phyloP scores from a whole-genome alignment of 257 asterid genomes.

The Solanum pennellii region DNA sequence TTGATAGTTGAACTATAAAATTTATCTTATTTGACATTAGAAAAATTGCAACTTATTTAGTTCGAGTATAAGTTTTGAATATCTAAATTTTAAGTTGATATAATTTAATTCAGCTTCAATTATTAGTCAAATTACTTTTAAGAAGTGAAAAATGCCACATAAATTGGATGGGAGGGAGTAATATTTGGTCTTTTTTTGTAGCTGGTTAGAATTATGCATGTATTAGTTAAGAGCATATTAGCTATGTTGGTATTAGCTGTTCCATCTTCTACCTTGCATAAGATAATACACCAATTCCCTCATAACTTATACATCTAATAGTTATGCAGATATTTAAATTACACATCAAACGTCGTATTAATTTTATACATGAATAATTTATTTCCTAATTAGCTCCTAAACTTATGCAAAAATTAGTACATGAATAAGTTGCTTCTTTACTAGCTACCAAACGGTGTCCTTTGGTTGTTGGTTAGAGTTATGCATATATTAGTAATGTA shows the following conservation, averaged over 20 bases:
- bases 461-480: not conserved
- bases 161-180: not conserved
- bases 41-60: not conserved
- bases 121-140: not conserved
- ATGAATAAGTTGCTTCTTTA: not conserved
- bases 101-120: not conserved
- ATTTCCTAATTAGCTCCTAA: not conserved
- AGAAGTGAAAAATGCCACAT: not conserved
- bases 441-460: not conserved
- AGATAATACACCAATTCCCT: not conserved
- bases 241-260: not conserved
- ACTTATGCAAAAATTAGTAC: not conserved
- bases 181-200: not conserved
- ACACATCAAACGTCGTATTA: not conserved
- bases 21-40: not conserved
- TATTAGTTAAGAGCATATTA: not conserved
- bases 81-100: not conserved
- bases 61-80: not conserved
- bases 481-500: not conserved
- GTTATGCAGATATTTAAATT: not conserved
- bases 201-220: not conserved
- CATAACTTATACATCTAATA: not conserved
- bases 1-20: not conserved
- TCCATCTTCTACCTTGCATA: not conserved
- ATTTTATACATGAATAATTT: not conserved